Base-by-base conservation (phyloP, 139 green algal genomes). In the Pedinophyceae sp. region DNA sequence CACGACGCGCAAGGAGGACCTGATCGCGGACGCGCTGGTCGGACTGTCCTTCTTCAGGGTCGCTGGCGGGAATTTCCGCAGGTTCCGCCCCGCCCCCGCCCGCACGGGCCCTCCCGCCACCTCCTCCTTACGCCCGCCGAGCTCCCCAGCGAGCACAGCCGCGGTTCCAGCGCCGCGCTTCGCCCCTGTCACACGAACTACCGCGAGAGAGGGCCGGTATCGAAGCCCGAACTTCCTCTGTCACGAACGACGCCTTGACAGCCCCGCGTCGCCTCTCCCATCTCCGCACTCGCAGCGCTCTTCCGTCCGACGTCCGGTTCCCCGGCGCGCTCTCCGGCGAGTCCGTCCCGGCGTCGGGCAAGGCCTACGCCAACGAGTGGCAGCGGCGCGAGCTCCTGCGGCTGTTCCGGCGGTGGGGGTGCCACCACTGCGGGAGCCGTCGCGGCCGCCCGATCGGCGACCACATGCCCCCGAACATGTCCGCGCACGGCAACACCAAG, bases 401-500 rank as follows among this genome's bases (percentile, higher is more conserved):
- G 7, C 25, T 17, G 10, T 55, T 34, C 20, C 7, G 50, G 16
- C 67, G 66, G 25, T 62, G 85, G 38, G 81, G 81, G 1, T 90
- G 81, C 67, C 81, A 90, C 59, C 79, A 88, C 64, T 90, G 81
- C 65, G 81, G 81, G 29, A 69, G 43, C 4, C 58, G 52, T 18
- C 30, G 51, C 20, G 66, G 70, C 18, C 24, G 38, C 0, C 64
- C 78, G 3, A 75, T 90, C 28, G 81, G 72, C 5, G 81, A 90
- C 50, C 81, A 90, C 64, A 90, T 90, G 65, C 81, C 81, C 7
- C 81, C 81, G 26, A 88, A 89, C 68, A 82, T 86, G 60, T 48
- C 73, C 18, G 56, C 76, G 6, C 50, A 55, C 16, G 52, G 48
- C 29, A 23, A 30, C 38, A 41, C 45, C 16, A 29, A 19, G 24